phyloP scores from a whole-genome alignment of 768 basidiomycete species.

The Leccinum broughii region DNA sequence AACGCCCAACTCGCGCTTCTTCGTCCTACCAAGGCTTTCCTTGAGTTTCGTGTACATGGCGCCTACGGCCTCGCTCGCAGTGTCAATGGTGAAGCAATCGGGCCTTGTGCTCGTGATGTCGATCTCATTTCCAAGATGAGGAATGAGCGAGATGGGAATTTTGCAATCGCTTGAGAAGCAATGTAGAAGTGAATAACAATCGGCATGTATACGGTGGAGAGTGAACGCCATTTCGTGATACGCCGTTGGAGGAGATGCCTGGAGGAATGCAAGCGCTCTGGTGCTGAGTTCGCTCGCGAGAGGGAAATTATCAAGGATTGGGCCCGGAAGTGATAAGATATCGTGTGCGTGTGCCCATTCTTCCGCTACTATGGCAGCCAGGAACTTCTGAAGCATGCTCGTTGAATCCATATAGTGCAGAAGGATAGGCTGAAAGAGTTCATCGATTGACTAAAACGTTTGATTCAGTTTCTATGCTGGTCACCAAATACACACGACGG shows the following conservation, averaged over 20 bases:
- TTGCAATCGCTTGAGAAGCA: conserved; percentile 88
- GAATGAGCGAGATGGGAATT: conserved; percentile 76
- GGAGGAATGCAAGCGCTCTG: conserved; percentile 73
- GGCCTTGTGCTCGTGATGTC: conserved; percentile 67
- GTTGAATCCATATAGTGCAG: conserved; percentile 80
- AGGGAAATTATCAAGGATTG: conserved; percentile 55
- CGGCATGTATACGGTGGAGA: conserved; percentile 75
- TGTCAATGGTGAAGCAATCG: conserved; percentile 76
- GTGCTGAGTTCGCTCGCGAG: conserved; percentile 67
- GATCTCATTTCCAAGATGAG: conserved; percentile 72
- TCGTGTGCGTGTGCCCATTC: conserved; percentile 82
- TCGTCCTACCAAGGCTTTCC: conserved; percentile 69
- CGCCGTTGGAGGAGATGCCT: conserved; percentile 68
- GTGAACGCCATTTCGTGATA: conserved; percentile 91
- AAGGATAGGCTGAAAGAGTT: conserved; percentile 75
- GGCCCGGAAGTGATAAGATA: conserved; percentile 28
- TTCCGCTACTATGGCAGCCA: conserved; percentile 83
- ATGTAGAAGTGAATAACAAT: conserved; percentile 78
- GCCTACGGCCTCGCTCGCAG: conserved; percentile 71
- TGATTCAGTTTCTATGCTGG: background rate
- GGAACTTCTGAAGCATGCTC: conserved; percentile 88
- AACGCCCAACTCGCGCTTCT: conserved; percentile 71
- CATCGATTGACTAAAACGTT: conserved; percentile 46
- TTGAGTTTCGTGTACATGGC: conserved; percentile 73
- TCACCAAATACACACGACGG: background rate